A percentile compares a stretch with the other conserved stretches of the same genome.
Evolutionary conservation across 2,329 filamentous ascomycete species (phyloP).

Genomic region (Juglanconis sp.): DNA sequence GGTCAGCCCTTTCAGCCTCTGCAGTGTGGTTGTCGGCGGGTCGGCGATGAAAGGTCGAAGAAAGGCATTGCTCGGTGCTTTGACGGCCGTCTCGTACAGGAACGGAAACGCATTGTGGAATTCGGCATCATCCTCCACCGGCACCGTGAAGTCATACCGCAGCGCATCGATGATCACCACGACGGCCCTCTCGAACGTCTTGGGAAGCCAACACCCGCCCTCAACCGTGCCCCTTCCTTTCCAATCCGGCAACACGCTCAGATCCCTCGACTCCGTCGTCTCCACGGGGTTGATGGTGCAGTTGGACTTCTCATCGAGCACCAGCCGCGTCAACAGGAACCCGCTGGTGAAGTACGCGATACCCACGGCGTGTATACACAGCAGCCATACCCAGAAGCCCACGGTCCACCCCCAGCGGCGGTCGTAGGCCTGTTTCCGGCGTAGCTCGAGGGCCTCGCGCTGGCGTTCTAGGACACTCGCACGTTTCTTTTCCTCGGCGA

Average conservation of each 20-base stretch:
- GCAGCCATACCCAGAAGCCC: conserved; percentile 67
- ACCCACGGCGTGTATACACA: conserved; percentile 73
- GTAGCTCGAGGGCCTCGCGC: conserved; percentile 45
- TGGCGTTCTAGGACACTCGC: conserved; percentile 40
- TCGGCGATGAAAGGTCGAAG: conserved; percentile 95
- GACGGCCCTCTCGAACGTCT: conserved; percentile 87
- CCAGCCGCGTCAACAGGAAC: conserved; percentile 84
- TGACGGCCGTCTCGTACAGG: conserved; percentile 75
- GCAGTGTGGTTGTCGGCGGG: conserved; percentile 88
- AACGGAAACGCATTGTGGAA: conserved; percentile 90
- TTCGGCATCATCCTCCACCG: conserved; percentile 55
- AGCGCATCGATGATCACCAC: conserved; percentile 89
- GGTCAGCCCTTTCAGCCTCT: conserved; percentile 88
- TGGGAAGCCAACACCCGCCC: conserved; percentile 92
- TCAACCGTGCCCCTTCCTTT: conserved; percentile 41
- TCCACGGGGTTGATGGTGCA: conserved; percentile 58
- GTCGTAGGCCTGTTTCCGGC: conserved; percentile 49
- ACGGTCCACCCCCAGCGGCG: conserved; percentile 56
- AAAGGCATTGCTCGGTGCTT: conserved; percentile 77
- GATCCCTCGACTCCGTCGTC: conserved; percentile 34
- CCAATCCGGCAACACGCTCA: conserved; percentile 43
- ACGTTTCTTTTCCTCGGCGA: conserved; percentile 26
- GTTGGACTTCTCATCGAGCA: conserved; percentile 72
- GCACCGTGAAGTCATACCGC: conserved; percentile 94
- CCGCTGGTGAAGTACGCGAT: conserved; percentile 93